phyloP scores from a whole-genome alignment of 164 flowering plant species.

The Amborella trichopoda region DNA sequence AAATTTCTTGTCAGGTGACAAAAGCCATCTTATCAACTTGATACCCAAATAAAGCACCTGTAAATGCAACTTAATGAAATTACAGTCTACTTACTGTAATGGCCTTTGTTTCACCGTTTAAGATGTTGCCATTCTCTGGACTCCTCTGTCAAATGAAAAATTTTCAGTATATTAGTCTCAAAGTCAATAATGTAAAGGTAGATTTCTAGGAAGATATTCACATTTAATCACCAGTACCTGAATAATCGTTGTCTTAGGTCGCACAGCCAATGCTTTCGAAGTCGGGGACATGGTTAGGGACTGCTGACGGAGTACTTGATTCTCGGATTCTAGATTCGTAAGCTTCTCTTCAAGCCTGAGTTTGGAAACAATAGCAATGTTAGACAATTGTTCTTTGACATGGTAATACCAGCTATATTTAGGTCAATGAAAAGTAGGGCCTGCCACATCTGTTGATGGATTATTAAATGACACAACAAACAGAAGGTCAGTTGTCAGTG shows the following conservation, averaged over 20 bases:
- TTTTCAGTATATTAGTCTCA: neutral
- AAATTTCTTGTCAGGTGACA: no score
- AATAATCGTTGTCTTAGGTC: constrained; percentile 48
- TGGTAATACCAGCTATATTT: no score
- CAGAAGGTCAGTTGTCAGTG: no score
- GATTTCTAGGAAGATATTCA: neutral
- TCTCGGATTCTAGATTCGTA: constrained; percentile 80
- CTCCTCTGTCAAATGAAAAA: constrained; percentile 49
- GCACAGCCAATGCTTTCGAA: constrained; percentile 48
- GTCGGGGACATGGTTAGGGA: constrained; percentile 87
- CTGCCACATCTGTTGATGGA: no score
- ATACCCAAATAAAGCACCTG: no score
- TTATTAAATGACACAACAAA: no score
- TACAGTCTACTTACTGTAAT: constrained; percentile 28
- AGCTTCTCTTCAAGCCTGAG: constrained; percentile 90
- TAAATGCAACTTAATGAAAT: no score
- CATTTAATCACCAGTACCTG: constrained; percentile 31
- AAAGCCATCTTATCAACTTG: no score
- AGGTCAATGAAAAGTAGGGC: no score
- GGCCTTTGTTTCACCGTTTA: constrained; percentile 55
- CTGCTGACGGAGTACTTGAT: constrained; percentile 96
- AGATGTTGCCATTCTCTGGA: constrained; percentile 61
- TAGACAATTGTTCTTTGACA: no score
- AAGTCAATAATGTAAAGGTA: neutral
- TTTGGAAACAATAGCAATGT: neutral